Base-by-base conservation (phyloP, 1,139 yeast genomes). In the Yamadazyma friedrichii region DNA sequence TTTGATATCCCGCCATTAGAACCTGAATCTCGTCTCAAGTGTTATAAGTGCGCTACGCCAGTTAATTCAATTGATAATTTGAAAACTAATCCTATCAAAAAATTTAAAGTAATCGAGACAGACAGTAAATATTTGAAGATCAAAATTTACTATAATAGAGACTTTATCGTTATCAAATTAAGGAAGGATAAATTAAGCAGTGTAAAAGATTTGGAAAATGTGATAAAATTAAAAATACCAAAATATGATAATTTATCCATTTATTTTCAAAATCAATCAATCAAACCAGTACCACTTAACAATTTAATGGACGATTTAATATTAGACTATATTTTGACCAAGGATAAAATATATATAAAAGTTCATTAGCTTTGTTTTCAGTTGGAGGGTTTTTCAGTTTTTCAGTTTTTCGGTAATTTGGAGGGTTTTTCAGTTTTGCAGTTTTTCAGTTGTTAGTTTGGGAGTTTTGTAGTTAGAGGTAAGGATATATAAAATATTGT, bases 251-350 rank as follows among this genome's bases (percentile, higher is more conserved):
- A 54, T 22, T 49, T 64, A 29, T 46, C 50, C 20, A 50, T 65
- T 27, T 48, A 58, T 32, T 65, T 64, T 46, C 55, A 57, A 36
- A 53, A 62, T 42, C 44, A 51, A 24, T 36, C 46, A 4, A 50
- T 64, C 32, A 58, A 53, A 28, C 64, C 68, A 2, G 54, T 65
- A 17, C 49, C 55, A 12, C 47, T 65, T 29, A 58, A 58, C 40
- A 47, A 44, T 24, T 33, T 44, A 15, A 24, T 46, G 3, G 40
- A 45, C 13, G 64, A 52, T 10, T 48, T 62, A 24, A 42, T 62
- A 22, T 45, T 61, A 45, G 68, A 64, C 41, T 64, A 62, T 42
- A 49, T 64, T 12, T 50, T 54, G 44, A 46, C 55, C 27, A 63
- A 64, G 44, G 58, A 55, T 13, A 59, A 57, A 43, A 46, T 63